Percentiles rank a stretch among this genome's conserved stretches.
These are phyloP conservation scores for Rutidosis leptorrhynchoides DNA, from an alignment of 129 eudicot genomes.

Conservation along the genomic window DNA sequence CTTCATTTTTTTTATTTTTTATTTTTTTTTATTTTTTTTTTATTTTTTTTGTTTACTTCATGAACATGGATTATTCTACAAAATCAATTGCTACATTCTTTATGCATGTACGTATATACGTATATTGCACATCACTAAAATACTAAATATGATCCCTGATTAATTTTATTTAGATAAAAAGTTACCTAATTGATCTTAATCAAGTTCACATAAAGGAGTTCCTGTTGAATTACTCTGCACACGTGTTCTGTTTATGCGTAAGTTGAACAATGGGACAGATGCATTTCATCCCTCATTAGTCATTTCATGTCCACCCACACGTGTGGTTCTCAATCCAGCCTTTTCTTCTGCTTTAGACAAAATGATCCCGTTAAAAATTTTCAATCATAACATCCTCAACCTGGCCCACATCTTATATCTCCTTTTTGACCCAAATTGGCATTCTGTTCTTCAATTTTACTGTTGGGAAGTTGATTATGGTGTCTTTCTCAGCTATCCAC, in stretches of 20 bases:
- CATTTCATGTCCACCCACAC: conserved; percentile 52
- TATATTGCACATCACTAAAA: too few species aligned
- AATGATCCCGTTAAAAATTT: conserved; percentile 28
- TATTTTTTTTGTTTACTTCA: too few species aligned
- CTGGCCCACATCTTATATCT: conserved; percentile 22
- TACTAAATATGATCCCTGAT: too few species aligned
- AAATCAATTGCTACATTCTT: background rate
- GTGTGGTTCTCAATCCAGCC: conserved; percentile 41
- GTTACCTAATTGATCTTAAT: conserved; percentile 1
- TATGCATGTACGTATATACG: too few species aligned
- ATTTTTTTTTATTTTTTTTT: too few species aligned
- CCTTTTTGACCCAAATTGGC: conserved; percentile 79
- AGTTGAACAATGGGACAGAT: conserved; percentile 36
- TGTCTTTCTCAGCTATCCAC: conserved; percentile 86
- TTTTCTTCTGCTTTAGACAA: conserved; percentile 25
- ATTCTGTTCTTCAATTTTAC: conserved; percentile 80
- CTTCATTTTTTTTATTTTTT: too few species aligned
- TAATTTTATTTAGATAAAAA: too few species aligned
- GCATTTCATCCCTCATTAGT: conserved; percentile 36
- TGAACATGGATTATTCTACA: background rate
- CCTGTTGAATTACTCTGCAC: conserved; percentile 18
- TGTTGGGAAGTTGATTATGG: conserved; percentile 80
- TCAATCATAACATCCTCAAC: conserved; percentile 11
- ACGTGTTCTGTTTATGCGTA: conserved; percentile 12
- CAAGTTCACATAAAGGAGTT: conserved; percentile 19